phyloP scores from a whole-genome alignment of 108 stramenopile genomes.

The Nitzschia palea region DNA sequence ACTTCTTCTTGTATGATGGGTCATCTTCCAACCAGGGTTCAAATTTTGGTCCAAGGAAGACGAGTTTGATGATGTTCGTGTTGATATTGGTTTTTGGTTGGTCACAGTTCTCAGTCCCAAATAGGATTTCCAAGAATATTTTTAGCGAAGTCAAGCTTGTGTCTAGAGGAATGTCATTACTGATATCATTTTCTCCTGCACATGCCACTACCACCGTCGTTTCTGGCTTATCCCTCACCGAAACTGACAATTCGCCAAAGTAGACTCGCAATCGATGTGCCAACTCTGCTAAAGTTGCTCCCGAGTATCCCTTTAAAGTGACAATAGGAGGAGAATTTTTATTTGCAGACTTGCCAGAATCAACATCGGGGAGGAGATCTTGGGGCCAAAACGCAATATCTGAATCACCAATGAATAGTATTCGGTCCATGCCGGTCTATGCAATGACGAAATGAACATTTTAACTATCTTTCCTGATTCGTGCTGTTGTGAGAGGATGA shows the following conservation, averaged over 20 bases:
- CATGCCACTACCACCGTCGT: slow-evolving; percentile 57
- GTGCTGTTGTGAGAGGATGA: too few relatives aligned
- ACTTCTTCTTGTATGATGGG: slow-evolving; percentile 50
- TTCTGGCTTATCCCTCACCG: not conserved
- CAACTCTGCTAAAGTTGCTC: slow-evolving; percentile 42
- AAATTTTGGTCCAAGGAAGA: slow-evolving; percentile 81
- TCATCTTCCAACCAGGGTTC: slow-evolving; percentile 82
- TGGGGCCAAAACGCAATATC: slow-evolving; percentile 76
- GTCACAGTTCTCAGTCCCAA: slow-evolving; percentile 21
- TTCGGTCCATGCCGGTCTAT: slow-evolving; percentile 5
- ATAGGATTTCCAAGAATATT: slow-evolving; percentile 35
- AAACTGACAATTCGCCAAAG: not conserved
- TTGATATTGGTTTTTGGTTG: slow-evolving; percentile 20
- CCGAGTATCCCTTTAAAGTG: slow-evolving; percentile 21
- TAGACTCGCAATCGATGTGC: slow-evolving; percentile 20
- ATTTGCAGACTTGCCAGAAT: not conserved
- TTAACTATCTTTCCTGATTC: too few relatives aligned
- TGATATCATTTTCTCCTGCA: slow-evolving; percentile 83
- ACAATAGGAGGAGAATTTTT: not conserved
- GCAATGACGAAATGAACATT: too few relatives aligned
- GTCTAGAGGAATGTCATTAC: slow-evolving; percentile 42
- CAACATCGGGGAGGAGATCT: slow-evolving; percentile 40
- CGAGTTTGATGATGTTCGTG: slow-evolving; percentile 21
- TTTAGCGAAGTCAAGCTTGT: slow-evolving; percentile 19
- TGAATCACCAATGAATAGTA: slow-evolving; percentile 66